Conservation (phyloP, 75 land plant genomes). For the Adiantum capillusveneris region DNA sequence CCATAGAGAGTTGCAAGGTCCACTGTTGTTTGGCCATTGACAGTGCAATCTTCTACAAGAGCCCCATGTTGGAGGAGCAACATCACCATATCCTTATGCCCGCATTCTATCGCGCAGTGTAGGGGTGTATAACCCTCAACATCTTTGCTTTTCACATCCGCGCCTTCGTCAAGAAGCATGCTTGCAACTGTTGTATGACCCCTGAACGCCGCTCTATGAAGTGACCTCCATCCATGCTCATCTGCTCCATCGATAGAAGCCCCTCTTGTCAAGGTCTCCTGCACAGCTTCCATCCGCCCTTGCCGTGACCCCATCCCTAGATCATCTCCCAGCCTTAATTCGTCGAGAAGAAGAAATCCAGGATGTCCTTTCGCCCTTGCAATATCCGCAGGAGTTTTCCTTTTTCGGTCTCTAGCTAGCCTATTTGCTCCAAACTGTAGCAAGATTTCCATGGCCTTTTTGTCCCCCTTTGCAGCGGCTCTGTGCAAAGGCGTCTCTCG, state of each 20-base stretch:
- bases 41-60: constrained; percentile 3
- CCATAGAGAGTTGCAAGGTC: too few relatives aligned
- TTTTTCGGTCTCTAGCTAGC: constrained; percentile 22
- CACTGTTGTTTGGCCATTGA: too few relatives aligned
- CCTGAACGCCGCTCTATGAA: constrained; percentile 71
- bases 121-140: too few relatives aligned
- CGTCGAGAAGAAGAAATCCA: constrained; percentile 10
- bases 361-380: constrained; percentile 27
- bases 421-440: constrained; percentile 15
- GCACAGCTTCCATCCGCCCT: constrained; percentile 28
- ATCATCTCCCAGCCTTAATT: neutral
- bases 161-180: constrained; percentile 33
- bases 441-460: constrained; percentile 32
- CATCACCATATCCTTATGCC: constrained; percentile 25
- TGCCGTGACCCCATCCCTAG: constrained; percentile 15
- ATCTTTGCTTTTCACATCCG: too few relatives aligned
- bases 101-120: too few relatives aligned
- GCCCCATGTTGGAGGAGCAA: constrained; percentile 37
- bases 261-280: constrained; percentile 36
- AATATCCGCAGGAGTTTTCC: constrained; percentile 32
- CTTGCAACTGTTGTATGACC: constrained; percentile 38
- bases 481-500: constrained; percentile 55
- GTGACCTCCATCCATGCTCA: constrained; percentile 69
- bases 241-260: constrained; percentile 43
- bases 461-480: constrained; percentile 39